phyloP scores from a whole-genome alignment of 306 rosid genomes.

The Sicyos edulis region DNA sequence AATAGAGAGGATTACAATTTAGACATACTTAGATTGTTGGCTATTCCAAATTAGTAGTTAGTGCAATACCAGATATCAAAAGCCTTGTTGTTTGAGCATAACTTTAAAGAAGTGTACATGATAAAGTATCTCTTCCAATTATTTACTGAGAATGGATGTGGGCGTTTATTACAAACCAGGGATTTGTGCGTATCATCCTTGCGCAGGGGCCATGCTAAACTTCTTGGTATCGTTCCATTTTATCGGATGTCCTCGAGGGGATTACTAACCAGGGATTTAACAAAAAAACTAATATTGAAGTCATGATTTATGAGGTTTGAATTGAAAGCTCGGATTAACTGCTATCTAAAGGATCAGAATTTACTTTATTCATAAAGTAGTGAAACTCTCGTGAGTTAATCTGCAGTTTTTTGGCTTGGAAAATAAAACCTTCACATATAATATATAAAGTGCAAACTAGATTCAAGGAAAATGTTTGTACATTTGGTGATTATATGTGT shows the following conservation, averaged over 20 bases:
- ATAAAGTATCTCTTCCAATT: constrained; percentile 7
- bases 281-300: not conserved
- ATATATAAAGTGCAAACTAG: not conserved
- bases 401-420: constrained; percentile 1
- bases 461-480: constrained; percentile 6
- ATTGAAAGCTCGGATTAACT: not conserved
- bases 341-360: not conserved
- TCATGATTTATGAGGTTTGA: constrained; percentile 2
- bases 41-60: not conserved
- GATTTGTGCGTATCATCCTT: too few species aligned
- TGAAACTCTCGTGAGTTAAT: not conserved
- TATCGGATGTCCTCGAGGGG: too few species aligned
- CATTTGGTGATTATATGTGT: constrained; percentile 10
- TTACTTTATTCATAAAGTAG: not conserved
- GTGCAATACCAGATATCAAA: not conserved
- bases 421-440: not conserved
- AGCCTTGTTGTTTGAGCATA: constrained; percentile 3
- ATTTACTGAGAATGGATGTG: not conserved
- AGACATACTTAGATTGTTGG: not conserved
- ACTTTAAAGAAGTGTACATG: not conserved
- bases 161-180: not conserved
- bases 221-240: too few species aligned
- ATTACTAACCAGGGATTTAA: not conserved
- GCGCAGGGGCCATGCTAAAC: too few species aligned
- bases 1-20: not conserved